Evolutionary conservation across 331 rosid genomes (phyloP).

Genomic region (Pyrus hybrid): DNA sequence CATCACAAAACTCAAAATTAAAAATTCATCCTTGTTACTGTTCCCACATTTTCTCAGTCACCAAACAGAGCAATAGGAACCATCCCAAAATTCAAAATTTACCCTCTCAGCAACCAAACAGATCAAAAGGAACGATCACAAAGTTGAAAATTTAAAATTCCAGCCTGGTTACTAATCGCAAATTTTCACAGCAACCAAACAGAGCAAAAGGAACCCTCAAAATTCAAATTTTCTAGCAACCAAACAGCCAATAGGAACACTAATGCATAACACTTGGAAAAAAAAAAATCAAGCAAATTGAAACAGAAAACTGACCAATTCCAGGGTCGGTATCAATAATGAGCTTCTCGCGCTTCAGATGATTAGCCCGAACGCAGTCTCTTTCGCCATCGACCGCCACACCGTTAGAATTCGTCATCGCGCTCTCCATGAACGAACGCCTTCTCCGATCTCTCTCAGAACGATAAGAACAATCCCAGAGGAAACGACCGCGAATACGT

Average conservation of each 20-base stretch:
- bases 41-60: background rate
- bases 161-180: too few species aligned
- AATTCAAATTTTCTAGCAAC: background rate
- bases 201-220: background rate
- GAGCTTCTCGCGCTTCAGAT: conserved; percentile 42
- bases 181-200: too few species aligned
- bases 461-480: background rate
- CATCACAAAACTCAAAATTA: background rate
- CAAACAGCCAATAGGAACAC: background rate
- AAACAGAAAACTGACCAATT: conserved; percentile 45
- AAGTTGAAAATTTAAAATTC: too few species aligned
- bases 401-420: conserved; percentile 18
- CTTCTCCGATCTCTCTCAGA: background rate
- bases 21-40: background rate
- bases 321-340: conserved; percentile 97
- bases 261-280: background rate
- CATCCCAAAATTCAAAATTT: too few species aligned
- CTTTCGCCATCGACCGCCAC: conserved; percentile 7
- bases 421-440: conserved; percentile 19
- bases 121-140: too few species aligned
- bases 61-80: too few species aligned
- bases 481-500: background rate
- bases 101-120: too few species aligned
- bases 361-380: conserved; percentile 13
- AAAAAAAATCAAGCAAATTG: background rate